A percentile compares a stretch with the other conserved stretches of the same genome.
Conservation (phyloP, 805 yeast species). For the Saccharomycopsis lassenensis region DNA sequence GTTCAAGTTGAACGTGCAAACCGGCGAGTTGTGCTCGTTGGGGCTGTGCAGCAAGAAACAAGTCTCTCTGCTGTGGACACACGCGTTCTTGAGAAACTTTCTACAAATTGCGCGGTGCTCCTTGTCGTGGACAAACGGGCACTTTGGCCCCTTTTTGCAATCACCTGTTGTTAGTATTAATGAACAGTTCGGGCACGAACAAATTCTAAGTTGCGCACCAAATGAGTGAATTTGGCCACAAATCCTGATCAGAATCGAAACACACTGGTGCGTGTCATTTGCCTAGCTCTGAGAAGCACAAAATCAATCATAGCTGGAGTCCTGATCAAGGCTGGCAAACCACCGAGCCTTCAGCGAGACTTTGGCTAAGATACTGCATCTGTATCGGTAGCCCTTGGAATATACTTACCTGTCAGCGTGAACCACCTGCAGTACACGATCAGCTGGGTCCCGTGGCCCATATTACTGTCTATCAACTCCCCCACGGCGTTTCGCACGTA, state of each 20-base stretch:
- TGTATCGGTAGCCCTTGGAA: too few relatives aligned
- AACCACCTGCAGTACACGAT: conserved; percentile 12
- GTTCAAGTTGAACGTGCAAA: conserved; percentile 41
- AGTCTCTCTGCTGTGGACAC: conserved; percentile 28
- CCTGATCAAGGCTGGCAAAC: too few relatives aligned
- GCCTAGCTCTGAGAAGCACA: too few relatives aligned
- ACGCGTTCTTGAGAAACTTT: conserved; percentile 34
- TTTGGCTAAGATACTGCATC: too few relatives aligned
- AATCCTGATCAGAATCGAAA: too few relatives aligned
- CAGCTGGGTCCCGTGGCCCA: too few relatives aligned
- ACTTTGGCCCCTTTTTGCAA: conserved; percentile 41
- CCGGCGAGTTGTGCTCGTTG: conserved; percentile 47
- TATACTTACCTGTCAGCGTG: conserved; percentile 16
- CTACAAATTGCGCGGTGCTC: conserved; percentile 46
- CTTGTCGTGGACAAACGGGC: conserved; percentile 44
- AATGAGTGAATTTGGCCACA: too few relatives aligned
- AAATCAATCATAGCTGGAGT: too few relatives aligned
- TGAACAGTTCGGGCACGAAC: too few relatives aligned
- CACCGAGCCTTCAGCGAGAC: too few relatives aligned
- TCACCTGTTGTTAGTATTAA: conserved; percentile 28
- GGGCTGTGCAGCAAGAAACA: conserved; percentile 51
- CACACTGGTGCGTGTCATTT: too few relatives aligned
- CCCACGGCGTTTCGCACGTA: conserved; percentile 25
- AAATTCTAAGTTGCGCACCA: too few relatives aligned
- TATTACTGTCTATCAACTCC: conserved; percentile 20